Base-by-base conservation (phyloP, 1,284 basidiomycete species). In the Kwoniella shivajii region DNA sequence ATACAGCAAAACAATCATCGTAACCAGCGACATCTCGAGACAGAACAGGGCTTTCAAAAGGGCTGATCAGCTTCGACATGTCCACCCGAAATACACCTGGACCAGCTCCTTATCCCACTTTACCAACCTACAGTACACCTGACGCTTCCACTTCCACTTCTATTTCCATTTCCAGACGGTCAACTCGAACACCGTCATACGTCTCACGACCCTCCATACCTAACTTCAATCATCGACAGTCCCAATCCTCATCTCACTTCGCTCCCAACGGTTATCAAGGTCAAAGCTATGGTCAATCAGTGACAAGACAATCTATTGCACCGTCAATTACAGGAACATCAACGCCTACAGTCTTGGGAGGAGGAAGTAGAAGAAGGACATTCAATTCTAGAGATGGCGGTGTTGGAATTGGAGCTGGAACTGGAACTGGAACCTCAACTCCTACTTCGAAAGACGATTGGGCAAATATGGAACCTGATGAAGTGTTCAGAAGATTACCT, bases 401-500 rank as follows among this genome's bases (percentile, higher is more conserved):
- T n/a, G n/a, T n/a, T 22, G 48, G 39, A n/a, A 30, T 44, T 36
- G 43, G 16, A n/a, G 20, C 42, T 36, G 54, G 47, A 39, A 13
- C 24, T 4, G 46, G 39, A 14, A 24, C 29, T n/a, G 37, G 39
- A 41, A 20, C 14, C 10, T 34, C 36, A 6, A 47, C 45, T 5
- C 45, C 45, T 16, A 26, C 34, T 14, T 52, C 37, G 24, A 53
- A 50, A 13, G 63, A 49, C 37, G 72, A 76, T 52, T 78, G 76
- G 77, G 75, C 71, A 5, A 56, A 46, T 11, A 72, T 87, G 58
- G 85, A 89, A 66, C 87, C 91, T 0, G 90, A 94, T 73, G 88
- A 91, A 56, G 78, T 93, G 53, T 92, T 94, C 74, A 79, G 84
- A 45, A 84, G 84, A 64, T 80, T 87, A 67, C 85, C 88, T 1